Conservation (phyloP, 2,329 filamentous ascomycete genomes). For the Colletotrichum orchidophilum region DNA sequence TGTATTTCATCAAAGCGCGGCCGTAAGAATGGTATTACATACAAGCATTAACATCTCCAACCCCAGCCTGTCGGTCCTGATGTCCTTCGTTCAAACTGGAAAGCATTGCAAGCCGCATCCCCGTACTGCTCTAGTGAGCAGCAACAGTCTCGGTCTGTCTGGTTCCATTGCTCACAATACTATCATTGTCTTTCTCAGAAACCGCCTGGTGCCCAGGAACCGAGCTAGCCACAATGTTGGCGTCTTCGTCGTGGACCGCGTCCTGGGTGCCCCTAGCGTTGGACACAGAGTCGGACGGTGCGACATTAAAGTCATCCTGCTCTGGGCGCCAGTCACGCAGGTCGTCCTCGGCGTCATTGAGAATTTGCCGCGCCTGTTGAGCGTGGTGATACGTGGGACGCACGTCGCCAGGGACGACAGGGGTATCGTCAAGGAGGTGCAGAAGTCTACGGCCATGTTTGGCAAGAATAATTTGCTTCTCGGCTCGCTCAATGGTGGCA, state of each 20-base stretch:
- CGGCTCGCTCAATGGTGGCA: constrained; percentile 92
- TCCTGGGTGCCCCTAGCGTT: constrained; percentile 15
- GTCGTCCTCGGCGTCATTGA: constrained; percentile 93
- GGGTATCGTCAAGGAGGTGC: constrained; percentile 86
- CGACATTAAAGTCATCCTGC: constrained; percentile 41
- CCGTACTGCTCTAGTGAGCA: not conserved
- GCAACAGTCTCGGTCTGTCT: constrained; percentile 15
- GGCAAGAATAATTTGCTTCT: constrained; percentile 95
- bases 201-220: not conserved
- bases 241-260: constrained; percentile 20
- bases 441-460: constrained; percentile 88
- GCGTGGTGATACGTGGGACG: constrained; percentile 74
- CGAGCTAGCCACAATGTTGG: constrained; percentile 15
- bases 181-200: not conserved
- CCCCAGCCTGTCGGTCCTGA: not conserved
- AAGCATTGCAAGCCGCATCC: not conserved
- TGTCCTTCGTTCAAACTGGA: not conserved
- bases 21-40: constrained; percentile 24
- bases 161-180: constrained; percentile 1
- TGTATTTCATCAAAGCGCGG: constrained; percentile 9
- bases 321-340: constrained; percentile 77
- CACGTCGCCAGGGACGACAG: constrained; percentile 86
- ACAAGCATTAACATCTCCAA: not conserved
- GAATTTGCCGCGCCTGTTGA: constrained; percentile 79
- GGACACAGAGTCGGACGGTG: constrained; percentile 9